Evolutionary conservation across 208 protist genomes (phyloP).

Genomic region (Acanthamoeba castellanii): DNA sequence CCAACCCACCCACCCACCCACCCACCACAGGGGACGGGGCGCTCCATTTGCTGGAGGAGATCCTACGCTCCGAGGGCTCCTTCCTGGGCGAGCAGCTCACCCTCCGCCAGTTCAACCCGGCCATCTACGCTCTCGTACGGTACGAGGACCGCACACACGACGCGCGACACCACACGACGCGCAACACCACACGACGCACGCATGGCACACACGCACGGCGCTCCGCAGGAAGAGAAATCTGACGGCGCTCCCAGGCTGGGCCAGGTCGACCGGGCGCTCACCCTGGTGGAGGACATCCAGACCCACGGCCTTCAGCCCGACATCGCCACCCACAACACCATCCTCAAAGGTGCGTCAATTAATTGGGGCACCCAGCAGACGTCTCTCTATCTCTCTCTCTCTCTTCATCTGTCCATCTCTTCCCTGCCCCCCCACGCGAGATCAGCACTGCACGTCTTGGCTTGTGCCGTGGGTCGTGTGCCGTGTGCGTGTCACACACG

Average conservation of each 20-base stretch:
- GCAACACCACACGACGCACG: background rate
- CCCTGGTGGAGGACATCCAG: background rate
- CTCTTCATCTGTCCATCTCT: background rate
- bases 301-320: background rate
- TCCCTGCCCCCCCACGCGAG: too few species aligned
- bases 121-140: background rate
- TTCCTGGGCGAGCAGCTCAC: background rate
- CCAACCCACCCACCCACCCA: background rate
- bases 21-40: background rate
- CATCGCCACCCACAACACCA: constrained; percentile 20
- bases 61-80: background rate
- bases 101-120: background rate
- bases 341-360: background rate
- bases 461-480: too few species aligned
- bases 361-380: too few species aligned
- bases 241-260: background rate
- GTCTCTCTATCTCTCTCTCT: background rate
- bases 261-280: background rate
- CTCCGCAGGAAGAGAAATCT: too few species aligned
- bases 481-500: too few species aligned
- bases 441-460: too few species aligned
- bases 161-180: too few species aligned
- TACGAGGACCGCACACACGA: background rate
- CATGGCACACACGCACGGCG: background rate
- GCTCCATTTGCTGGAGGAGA: background rate